phyloP scores from a whole-genome alignment of 2,329 filamentous ascomycete species.

The Drechslera avenae region DNA sequence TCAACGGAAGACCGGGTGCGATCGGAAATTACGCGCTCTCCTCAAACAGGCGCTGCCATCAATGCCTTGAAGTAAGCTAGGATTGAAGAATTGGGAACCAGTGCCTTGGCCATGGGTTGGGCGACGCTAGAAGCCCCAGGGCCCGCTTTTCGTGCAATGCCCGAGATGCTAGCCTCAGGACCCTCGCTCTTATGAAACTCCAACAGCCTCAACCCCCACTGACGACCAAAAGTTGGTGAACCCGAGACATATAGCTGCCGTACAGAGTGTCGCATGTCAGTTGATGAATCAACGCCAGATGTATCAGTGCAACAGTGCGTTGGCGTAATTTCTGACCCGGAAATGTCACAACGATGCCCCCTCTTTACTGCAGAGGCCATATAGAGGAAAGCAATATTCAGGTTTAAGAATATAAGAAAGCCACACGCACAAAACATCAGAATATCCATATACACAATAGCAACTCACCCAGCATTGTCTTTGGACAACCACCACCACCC shows the following conservation, averaged over 20 bases:
- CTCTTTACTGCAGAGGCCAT: no score
- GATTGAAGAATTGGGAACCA: no score
- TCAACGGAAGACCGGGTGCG: background rate
- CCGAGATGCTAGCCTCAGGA: slow-evolving; percentile 10
- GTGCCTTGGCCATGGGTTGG: background rate
- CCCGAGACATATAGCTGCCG: slow-evolving; percentile 3
- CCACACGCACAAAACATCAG: no score
- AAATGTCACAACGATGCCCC: background rate
- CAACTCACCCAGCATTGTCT: background rate
- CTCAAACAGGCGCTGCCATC: background rate
- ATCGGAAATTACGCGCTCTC: slow-evolving; percentile 1
- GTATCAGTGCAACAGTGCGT: slow-evolving; percentile 5
- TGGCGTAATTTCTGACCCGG: slow-evolving; percentile 2
- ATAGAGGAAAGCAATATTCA: no score
- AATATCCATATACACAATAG: background rate
- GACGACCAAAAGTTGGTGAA: background rate
- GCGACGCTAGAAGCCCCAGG: slow-evolving; percentile 6
- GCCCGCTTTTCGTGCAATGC: slow-evolving; percentile 2
- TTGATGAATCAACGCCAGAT: slow-evolving; percentile 5
- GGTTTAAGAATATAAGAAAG: no score
- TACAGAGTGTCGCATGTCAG: slow-evolving; percentile 9
- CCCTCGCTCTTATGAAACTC: background rate
- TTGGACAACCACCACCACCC: no score
- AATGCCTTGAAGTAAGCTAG: background rate
- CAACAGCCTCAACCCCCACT: background rate